phyloP scores from a whole-genome alignment of 768 basidiomycete genomes.

The Boletus coccyginus region DNA sequence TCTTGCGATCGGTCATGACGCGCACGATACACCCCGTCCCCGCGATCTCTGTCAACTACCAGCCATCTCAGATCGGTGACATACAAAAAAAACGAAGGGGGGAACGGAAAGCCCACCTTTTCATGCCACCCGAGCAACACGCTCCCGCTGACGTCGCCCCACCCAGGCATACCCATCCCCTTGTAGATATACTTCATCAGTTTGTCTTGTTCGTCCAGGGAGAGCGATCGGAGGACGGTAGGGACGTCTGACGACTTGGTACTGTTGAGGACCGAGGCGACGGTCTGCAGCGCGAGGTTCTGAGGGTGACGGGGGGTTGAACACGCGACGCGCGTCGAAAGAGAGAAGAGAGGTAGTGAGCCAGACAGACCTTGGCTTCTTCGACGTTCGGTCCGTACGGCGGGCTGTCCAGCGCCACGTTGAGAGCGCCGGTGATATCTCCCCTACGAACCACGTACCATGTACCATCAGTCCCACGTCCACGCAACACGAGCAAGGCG shows the following conservation, averaged over 20 bases:
- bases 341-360: too few species aligned
- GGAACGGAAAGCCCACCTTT: constrained; percentile 57
- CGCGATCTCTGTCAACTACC: constrained; percentile 86
- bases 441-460: constrained; percentile 45
- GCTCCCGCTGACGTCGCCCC: constrained; percentile 62
- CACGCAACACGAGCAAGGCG: background rate
- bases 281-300: constrained; percentile 74
- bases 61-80: too few species aligned
- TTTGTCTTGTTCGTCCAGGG: constrained; percentile 77
- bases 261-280: constrained; percentile 90
- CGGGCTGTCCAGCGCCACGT: constrained; percentile 65
- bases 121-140: constrained; percentile 87
- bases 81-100: too few species aligned
- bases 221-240: constrained; percentile 65
- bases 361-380: constrained; percentile 74
- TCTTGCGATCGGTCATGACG: constrained; percentile 67
- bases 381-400: constrained; percentile 89
- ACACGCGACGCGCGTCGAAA: background rate
- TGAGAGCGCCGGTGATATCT: constrained; percentile 73
- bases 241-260: constrained; percentile 89
- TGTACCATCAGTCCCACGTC: background rate
- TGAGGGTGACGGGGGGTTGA: constrained; percentile 29
- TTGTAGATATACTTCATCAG: constrained; percentile 99
- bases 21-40: constrained; percentile 95
- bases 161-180: constrained; percentile 74